Conservation (phyloP, 306 rosid genomes). For the Gynostemma pentaphyllum region DNA sequence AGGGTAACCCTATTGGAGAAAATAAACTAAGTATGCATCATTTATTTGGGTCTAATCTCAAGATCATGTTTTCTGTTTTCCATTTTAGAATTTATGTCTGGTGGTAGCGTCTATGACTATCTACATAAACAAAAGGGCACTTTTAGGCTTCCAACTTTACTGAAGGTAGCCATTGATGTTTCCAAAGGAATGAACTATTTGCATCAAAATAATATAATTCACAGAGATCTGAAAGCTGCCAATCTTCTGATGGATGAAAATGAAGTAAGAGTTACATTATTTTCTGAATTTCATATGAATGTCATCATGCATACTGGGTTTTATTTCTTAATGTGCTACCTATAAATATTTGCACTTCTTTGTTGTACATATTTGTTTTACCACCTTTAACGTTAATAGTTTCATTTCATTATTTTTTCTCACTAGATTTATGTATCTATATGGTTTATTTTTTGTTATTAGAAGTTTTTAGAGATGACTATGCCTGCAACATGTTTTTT, state of each 20-base stretch:
- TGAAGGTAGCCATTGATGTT: constrained; percentile 81
- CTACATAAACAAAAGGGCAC: constrained; percentile 83
- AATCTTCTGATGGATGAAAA: constrained; percentile 97
- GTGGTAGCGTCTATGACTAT: constrained; percentile 96
- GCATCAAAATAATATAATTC: constrained; percentile 92
- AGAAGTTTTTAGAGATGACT: too few species aligned
- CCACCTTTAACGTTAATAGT: neutral
- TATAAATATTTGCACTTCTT: neutral
- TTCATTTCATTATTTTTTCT: neutral
- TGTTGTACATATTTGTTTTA: neutral
- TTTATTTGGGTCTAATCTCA: neutral
- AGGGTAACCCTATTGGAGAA: neutral
- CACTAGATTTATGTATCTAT: neutral
- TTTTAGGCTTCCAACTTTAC: constrained; percentile 77
- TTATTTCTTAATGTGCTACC: neutral
- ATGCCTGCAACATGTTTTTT: too few species aligned
- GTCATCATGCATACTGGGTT: neutral
- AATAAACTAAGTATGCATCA: neutral
- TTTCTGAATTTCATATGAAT: neutral
- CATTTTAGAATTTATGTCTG: constrained; percentile 78
- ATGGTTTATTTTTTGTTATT: neutral
- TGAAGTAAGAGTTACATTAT: constrained; percentile 41
- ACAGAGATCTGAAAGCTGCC: constrained; percentile 92
- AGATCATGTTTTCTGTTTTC: constrained; percentile 12
- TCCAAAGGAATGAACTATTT: constrained; percentile 95